Conservation (phyloP, 441 rosid genomes). For the Corymbia calophylla region DNA sequence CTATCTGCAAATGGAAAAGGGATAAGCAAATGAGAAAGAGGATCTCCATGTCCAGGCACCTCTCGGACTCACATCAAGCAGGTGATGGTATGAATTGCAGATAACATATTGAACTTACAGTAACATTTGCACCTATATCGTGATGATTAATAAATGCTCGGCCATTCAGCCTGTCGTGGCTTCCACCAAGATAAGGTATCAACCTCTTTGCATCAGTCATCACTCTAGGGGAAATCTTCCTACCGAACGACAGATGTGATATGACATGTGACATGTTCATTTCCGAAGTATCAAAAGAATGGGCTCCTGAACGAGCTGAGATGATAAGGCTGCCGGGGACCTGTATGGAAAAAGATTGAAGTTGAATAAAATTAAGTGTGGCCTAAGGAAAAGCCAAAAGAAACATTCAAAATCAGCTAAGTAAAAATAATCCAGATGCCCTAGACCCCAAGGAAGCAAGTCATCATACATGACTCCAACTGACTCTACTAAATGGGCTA, state of each 20-base stretch:
- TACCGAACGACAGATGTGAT: conserved; percentile 82
- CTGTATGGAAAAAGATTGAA: conserved; percentile 28
- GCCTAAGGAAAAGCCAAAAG: too few relatives aligned
- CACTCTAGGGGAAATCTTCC: conserved; percentile 44
- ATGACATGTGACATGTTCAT: conserved; percentile 98
- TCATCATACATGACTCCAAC: neutral
- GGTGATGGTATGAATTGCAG: neutral
- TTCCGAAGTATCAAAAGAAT: conserved; percentile 85
- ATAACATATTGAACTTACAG: conserved; percentile 49
- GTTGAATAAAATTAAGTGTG: neutral
- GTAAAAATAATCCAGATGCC: neutral
- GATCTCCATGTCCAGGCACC: neutral
- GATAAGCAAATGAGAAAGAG: neutral
- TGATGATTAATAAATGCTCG: conserved; percentile 69
- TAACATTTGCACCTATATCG: conserved; percentile 84
- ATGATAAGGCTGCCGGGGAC: conserved; percentile 93
- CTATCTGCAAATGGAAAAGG: conserved; percentile 52
- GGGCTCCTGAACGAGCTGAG: conserved; percentile 83
- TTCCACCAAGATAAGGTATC: conserved; percentile 74
- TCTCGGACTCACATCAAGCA: neutral
- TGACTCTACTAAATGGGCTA: neutral
- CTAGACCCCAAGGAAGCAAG: neutral
- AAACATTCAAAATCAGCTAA: neutral
- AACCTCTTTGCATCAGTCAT: conserved; percentile 58
- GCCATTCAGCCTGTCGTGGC: conserved; percentile 83